Percentiles rank a stretch among this genome's conserved stretches.
phyloP scores from a whole-genome alignment of 257 asterid species.

The Ballota nigra region DNA sequence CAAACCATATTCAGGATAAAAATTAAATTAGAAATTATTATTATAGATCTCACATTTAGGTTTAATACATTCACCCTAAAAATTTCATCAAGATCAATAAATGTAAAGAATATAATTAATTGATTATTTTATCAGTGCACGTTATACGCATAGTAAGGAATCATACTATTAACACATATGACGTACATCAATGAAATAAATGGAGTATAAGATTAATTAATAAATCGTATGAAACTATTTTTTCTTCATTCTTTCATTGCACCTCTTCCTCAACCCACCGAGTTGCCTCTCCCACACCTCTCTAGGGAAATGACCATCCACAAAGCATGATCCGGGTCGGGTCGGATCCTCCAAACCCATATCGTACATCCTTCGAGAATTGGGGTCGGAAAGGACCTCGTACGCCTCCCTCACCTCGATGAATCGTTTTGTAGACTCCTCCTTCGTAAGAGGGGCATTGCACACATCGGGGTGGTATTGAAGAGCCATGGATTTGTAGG shows the following conservation, averaged over 20 bases:
- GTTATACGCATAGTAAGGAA: no score
- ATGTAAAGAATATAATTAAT: no score
- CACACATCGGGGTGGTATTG: constrained; percentile 51
- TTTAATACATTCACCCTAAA: no score
- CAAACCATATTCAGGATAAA: no score
- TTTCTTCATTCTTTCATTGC: constrained; percentile 27
- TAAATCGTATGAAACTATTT: background rate
- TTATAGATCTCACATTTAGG: no score
- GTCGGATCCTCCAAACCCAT: constrained; percentile 6
- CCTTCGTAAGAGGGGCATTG: constrained; percentile 16
- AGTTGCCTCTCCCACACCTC: constrained; percentile 59
- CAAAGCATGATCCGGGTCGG: background rate
- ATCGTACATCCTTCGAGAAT: constrained; percentile 34
- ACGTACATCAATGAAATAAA: no score
- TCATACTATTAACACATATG: no score
- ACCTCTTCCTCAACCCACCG: constrained; percentile 35
- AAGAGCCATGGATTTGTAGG: constrained; percentile 45
- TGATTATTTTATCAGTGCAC: no score
- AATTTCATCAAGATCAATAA: no score
- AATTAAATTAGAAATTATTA: no score
- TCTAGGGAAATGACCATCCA: constrained; percentile 13
- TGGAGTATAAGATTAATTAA: no score
- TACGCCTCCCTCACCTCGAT: constrained; percentile 44
- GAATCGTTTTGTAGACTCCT: constrained; percentile 40
- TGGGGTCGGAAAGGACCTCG: constrained; percentile 45